phyloP scores from a whole-genome alignment of 768 basidiomycete species.

The Tricholoma saponaceum region DNA sequence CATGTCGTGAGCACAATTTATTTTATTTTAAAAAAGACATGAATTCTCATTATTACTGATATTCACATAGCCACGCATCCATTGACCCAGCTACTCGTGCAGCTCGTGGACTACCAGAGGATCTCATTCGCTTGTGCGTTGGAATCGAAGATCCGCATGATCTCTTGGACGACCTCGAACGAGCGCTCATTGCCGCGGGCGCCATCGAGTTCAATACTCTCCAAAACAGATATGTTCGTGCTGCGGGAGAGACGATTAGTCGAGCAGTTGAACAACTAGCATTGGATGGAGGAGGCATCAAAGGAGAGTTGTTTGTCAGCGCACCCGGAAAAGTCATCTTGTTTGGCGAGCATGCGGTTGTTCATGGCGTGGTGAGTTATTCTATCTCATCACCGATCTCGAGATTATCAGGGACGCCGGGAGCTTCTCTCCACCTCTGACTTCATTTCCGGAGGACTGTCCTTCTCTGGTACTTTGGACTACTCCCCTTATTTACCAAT shows the following conservation, averaged over 20 bases:
- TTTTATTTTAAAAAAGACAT: constrained; percentile 5
- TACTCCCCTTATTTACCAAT: constrained; percentile 6
- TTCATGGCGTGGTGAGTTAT: constrained; percentile 85
- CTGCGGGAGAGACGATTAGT: constrained; percentile 36
- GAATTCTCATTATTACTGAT: constrained; percentile 9
- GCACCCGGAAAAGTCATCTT: constrained; percentile 98
- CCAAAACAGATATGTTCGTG: constrained; percentile 46
- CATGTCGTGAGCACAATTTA: constrained; percentile 82
- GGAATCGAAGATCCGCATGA: constrained; percentile 96
- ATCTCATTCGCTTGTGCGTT: constrained; percentile 95
- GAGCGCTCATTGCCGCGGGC: constrained; percentile 87
- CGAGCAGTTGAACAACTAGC: constrained; percentile 70
- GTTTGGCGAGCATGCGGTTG: constrained; percentile 98
- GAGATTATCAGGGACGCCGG: not conserved
- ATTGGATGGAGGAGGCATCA: constrained; percentile 32
- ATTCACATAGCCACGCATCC: constrained; percentile 76
- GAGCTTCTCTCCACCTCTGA: not conserved
- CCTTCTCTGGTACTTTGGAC: constrained; percentile 5
- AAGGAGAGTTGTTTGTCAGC: constrained; percentile 78
- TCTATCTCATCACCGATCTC: not conserved
- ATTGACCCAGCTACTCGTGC: constrained; percentile 95
- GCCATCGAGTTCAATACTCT: constrained; percentile 64
- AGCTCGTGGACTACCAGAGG: constrained; percentile 96
- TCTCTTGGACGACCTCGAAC: constrained; percentile 92
- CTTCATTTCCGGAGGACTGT: not conserved